Conservation (phyloP, 768 basidiomycete genomes). For the Xanthoconium stramineum region DNA sequence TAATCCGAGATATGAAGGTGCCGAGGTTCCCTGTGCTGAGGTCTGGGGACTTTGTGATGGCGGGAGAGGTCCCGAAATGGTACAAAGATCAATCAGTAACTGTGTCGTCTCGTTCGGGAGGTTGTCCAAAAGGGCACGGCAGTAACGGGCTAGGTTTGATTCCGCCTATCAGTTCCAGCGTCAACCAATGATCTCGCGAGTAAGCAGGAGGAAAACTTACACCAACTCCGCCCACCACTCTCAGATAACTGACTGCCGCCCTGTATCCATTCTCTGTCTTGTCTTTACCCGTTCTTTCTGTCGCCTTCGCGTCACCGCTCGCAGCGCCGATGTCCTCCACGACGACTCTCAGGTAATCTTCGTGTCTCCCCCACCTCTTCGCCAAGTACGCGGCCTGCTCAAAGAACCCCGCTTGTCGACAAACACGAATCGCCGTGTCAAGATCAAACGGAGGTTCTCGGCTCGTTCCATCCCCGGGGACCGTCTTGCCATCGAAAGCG, state of each 20-base stretch:
- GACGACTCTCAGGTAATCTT: slow-evolving; percentile 90
- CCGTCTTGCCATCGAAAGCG: slow-evolving; percentile 16
- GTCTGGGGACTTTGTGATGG: slow-evolving; percentile 22
- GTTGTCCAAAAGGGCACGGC: slow-evolving; percentile 76
- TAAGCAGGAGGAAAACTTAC: slow-evolving; percentile 44
- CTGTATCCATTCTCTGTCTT: slow-evolving; percentile 44
- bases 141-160: slow-evolving; percentile 83
- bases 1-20: slow-evolving; percentile 75
- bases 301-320: slow-evolving; percentile 1
- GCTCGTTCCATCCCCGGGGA: slow-evolving; percentile 38
- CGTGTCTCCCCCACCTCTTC: slow-evolving; percentile 85
- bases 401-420: slow-evolving; percentile 94
- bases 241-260: slow-evolving; percentile 80
- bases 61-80: slow-evolving; percentile 53
- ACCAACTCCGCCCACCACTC: slow-evolving; percentile 71
- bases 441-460: slow-evolving; percentile 92
- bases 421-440: slow-evolving; percentile 95
- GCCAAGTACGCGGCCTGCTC: slow-evolving; percentile 94
- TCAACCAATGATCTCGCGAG: background rate
- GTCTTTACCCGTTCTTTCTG: slow-evolving; percentile 27
- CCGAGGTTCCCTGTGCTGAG: slow-evolving; percentile 21
- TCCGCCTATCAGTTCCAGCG: slow-evolving; percentile 59
- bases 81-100: slow-evolving; percentile 89
- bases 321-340: slow-evolving; percentile 77
- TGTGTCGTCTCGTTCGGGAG: slow-evolving; percentile 88